A percentile compares a stretch with the other conserved stretches of the same genome.
Evolutionary conservation across 2,329 filamentous ascomycete genomes (phyloP).

Genomic region (Coleophoma eucalyptorum): DNA sequence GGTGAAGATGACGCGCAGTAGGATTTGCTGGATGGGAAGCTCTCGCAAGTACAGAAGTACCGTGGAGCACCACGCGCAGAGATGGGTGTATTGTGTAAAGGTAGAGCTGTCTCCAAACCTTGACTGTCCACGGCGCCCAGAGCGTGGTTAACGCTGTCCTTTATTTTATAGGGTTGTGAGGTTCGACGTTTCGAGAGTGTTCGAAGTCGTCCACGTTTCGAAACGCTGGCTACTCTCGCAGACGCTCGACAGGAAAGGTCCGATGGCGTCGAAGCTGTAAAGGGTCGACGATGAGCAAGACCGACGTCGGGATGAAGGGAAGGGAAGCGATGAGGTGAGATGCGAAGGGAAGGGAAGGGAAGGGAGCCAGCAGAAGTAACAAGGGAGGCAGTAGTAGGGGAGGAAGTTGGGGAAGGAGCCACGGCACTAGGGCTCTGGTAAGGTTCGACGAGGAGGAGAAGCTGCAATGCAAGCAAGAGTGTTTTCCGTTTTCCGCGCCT

Average conservation of each 20-base stretch:
- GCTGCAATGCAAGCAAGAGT: too few relatives aligned
- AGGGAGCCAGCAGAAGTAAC: too few relatives aligned
- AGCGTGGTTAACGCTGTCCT: slow-evolving; percentile 3
- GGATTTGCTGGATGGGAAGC: background rate
- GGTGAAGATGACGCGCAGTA: background rate
- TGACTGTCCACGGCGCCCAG: slow-evolving; percentile 22
- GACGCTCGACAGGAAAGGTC: background rate
- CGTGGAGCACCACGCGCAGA: slow-evolving; percentile 15
- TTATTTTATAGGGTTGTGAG: background rate
- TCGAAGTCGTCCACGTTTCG: background rate
- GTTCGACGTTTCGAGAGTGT: background rate
- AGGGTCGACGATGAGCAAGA: background rate
- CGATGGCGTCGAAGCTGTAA: background rate
- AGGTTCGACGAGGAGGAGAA: too few relatives aligned
- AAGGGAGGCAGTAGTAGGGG: too few relatives aligned
- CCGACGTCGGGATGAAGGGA: too few relatives aligned
- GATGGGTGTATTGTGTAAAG: slow-evolving; percentile 27
- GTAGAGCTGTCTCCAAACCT: slow-evolving; percentile 29
- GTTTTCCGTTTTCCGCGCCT: too few relatives aligned
- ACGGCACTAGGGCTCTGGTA: too few relatives aligned
- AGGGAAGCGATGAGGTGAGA: too few relatives aligned
- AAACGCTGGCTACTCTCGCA: too few relatives aligned
- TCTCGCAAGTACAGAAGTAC: slow-evolving; percentile 14
- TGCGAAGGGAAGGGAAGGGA: too few relatives aligned
- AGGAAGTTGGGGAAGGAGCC: too few relatives aligned